Evolutionary conservation across 805 yeast species (phyloP), one percentile per base, ranked within the genome.

Genomic region (Suhomyces tanzawaensis): DNA sequence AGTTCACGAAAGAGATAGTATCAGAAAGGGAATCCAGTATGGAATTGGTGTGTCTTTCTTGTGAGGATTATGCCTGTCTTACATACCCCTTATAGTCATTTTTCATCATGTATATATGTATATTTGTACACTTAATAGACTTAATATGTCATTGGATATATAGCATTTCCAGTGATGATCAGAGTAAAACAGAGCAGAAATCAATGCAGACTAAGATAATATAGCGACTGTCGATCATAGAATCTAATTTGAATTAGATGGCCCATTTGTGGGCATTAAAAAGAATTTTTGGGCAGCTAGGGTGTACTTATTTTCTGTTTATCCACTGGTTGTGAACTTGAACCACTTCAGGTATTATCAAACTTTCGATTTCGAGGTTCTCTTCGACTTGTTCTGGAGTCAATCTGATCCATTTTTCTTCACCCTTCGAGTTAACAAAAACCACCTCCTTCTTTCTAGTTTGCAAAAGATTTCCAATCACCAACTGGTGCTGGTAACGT

Each of bases 381-480:
- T 58, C 42, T 2, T 59, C 53, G 2, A 60, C 51, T 41, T 77
- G 72, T 7, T 66, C 71, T 0, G 66, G 61, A 0, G 64, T 36
- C 23, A 87, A 56, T 44, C 57, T 69, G 36, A 77, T 59, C 89
- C 89, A 81, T 8, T 53, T 43, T 19, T 55, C 56, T 3, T 60
- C 59, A 6, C 56, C 58, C 3, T 71, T 71, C 1, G 70, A 70
- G 2, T 76, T 74, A 3, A 93, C 96, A 58, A 93, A 86, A 2
- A 87, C 89, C 27, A 93, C 96, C 56, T 89, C 90, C 39, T 69
- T 68, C 60, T 89, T 91, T 54, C 99, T 78, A 0, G 95, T 83
- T 55, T 90, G 96, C 45, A 93, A 66, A 47, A 93, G 64, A 55
- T 93, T 93, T 3, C 99, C 99, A 57, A 93, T 89, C 9, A 93